Evolutionary conservation across 306 rosid genomes (phyloP), one percentile per base, ranked within the genome.

Genomic region (Gastrolobium villosum): DNA sequence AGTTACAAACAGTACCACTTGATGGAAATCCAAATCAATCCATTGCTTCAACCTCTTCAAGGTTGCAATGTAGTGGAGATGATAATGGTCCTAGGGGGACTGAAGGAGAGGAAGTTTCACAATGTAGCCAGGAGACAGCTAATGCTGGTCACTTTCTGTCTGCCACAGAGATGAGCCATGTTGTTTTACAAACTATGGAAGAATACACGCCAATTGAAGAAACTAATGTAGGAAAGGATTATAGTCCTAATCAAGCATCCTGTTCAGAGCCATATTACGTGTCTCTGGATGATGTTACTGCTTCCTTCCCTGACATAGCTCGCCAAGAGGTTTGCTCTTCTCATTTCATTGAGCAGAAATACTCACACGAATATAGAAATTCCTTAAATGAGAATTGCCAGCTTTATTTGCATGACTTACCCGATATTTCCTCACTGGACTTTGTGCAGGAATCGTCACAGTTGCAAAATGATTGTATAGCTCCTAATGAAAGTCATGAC

Each of bases 41-140:
- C 59, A 20, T 81, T 65, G 65, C 71, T 64, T 81, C 97, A 60
- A 78, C 96, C 74, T 84, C 92, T 74, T 87, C 91, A 32, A 90
- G 89, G 78, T 69, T 93, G 77, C 98, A 88, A 84, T 78, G 76
- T 43, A 86, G 89, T 72, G 91, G 86, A 79, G 98, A 90, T 79
- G 92, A 92, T 76, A 87, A 83, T 77, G 84, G 86, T 85, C 88
- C 73, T 3, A 88, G 80, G 82, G 90, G 86, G 65, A 78, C 82
- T 36, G 97, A 90, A 61, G 87, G 81, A 77, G 96, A 93, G 83
- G 98, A 91, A 79, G 85, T 86, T 77, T 91, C 97, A 55, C 97
- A 89, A 80, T 90, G 96, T 81, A 93, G 96, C 86, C 99, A 93
- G 83, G 97, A 89, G 52, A 91, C 99, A 39, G 79, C 83, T 45